Percentiles rank a stretch among this genome's conserved stretches.
Conservation (phyloP, 1,284 basidiomycete species). For the Cutaneotrichosporon cavernicola region DNA sequence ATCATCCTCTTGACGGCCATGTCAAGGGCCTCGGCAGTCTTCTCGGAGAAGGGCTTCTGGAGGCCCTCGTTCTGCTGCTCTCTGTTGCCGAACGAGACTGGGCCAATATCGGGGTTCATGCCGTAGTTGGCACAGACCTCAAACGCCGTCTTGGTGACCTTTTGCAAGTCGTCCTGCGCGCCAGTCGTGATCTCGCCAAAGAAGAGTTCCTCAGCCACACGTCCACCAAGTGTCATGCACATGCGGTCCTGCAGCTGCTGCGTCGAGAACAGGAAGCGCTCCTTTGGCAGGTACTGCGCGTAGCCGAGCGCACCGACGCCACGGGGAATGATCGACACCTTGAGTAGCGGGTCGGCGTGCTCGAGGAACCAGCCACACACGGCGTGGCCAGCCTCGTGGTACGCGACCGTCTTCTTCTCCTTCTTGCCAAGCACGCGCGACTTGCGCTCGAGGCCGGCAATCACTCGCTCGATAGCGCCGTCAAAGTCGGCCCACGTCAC, state of each 20-base stretch:
- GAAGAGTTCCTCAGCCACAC: conserved; percentile 97
- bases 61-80: conserved; percentile 80
- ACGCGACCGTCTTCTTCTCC: conserved; percentile 98
- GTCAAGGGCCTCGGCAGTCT: conserved; percentile 92
- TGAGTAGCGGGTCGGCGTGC: conserved; percentile 92
- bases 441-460: conserved; percentile 95
- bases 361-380: conserved; percentile 98
- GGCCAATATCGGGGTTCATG: conserved; percentile 92
- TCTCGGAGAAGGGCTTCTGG: conserved; percentile 98
- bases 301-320: conserved; percentile 96
- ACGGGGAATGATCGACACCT: conserved; percentile 97
- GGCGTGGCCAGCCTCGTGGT: conserved; percentile 98
- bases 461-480: conserved; percentile 95
- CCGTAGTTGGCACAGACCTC: conserved; percentile 90
- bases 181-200: conserved; percentile 96
- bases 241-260: conserved; percentile 94
- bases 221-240: conserved; percentile 98
- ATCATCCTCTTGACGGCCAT: conserved; percentile 91
- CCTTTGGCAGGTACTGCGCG: conserved; percentile 92
- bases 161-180: conserved; percentile 95
- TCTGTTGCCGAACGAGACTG: conserved; percentile 87
- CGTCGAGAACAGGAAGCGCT: conserved; percentile 91
- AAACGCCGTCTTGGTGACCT: conserved; percentile 97
- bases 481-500: conserved; percentile 90
- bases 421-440: conserved; percentile 86